Evolutionary conservation across 441 rosid genomes (phyloP), one percentile per base, ranked within the genome.

Genomic region (Pelargonium australe): DNA sequence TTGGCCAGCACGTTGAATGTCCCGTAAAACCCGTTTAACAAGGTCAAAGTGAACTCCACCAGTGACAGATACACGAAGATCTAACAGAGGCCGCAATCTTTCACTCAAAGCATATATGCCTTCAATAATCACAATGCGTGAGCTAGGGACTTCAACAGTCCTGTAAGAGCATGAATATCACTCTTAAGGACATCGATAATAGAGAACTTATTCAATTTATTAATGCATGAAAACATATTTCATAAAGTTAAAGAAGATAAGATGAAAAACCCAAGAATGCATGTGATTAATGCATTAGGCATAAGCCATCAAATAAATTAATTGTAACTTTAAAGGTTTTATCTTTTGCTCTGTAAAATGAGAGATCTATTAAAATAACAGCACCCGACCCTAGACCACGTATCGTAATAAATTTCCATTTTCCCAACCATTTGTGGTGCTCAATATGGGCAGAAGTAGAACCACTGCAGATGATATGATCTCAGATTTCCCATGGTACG

Each of bases 1-100:
- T 81, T 91, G 97, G 70, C 86, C 96, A 81, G 85, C 99, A 72
- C 97, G 99, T 80, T 92, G 98, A 78, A 95, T 95, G 77, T 92
- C 99, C 41, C 96, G 83, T 72, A 95, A 80, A 73, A 95, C 99
- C 74, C 97, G 90, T 77, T 92, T 95, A 73, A 95, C 99, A 73
- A 95, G 96, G 82, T 90, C 98, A 77, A 92, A 87, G 80, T 92
- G 98, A 80, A 95, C 89, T 67, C 98, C 98, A 66, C 98, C 99
- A 14, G 98, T 95, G 68, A 95, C 86, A 72, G 99, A 95, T 65
- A 92, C 97, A 31, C 99, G 97, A 69, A 95, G 95, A 81, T 92
- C 98, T n/a, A 95, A 87, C 68, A 92, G 76, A 68, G 98, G 96
- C 19, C 95, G 83, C 79, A 95, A 78, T 76, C 75, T 92, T 77